These are phyloP conservation scores for Yamadazyma paraphyllophila DNA, from an alignment of 805 yeast genomes.

Conservation along the genomic window DNA sequence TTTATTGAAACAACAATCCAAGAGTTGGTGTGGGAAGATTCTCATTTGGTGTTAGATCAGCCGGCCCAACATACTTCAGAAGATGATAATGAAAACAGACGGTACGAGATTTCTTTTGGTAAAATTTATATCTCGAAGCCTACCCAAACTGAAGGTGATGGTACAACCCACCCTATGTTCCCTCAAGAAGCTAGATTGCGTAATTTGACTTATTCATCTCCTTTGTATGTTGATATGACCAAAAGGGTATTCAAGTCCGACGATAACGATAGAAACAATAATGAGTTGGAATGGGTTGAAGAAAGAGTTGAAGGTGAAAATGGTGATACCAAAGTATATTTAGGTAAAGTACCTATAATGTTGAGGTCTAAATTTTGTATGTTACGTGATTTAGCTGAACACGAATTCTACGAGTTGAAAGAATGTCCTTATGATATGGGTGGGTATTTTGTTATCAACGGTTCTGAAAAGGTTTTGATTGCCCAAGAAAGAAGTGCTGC, in stretches of 20 bases:
- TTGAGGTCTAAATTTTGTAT: constrained; percentile 94
- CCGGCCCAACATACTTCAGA: constrained; percentile 97
- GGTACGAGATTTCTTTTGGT: constrained; percentile 97
- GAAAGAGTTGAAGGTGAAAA: constrained; percentile 53
- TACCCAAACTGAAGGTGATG: constrained; percentile 98
- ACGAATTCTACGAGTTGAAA: constrained; percentile 90
- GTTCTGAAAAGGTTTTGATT: constrained; percentile 95
- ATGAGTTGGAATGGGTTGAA: constrained; percentile 54
- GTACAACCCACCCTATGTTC: constrained; percentile 97
- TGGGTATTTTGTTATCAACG: constrained; percentile 97
- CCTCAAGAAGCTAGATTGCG: constrained; percentile 98
- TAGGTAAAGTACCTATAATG: constrained; percentile 98
- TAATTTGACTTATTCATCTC: constrained; percentile 93
- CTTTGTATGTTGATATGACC: constrained; percentile 92
- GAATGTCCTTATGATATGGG: constrained; percentile 99
- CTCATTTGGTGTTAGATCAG: constrained; percentile 90
- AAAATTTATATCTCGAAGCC: constrained; percentile 95
- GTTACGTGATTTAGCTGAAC: constrained; percentile 83
- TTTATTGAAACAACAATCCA: constrained; percentile 95
- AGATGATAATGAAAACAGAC: constrained; percentile 81
- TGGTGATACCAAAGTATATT: constrained; percentile 67
- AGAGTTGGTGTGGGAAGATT: constrained; percentile 94
- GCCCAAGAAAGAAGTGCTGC: constrained; percentile 99
- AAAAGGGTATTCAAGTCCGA: constrained; percentile 82
- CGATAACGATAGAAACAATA: constrained; percentile 52